Percentiles rank a stretch among this genome's conserved stretches.
These are phyloP conservation scores for Parmelia sp. DNA, from an alignment of 495 filamentous ascomycete genomes.

Conservation along the genomic window DNA sequence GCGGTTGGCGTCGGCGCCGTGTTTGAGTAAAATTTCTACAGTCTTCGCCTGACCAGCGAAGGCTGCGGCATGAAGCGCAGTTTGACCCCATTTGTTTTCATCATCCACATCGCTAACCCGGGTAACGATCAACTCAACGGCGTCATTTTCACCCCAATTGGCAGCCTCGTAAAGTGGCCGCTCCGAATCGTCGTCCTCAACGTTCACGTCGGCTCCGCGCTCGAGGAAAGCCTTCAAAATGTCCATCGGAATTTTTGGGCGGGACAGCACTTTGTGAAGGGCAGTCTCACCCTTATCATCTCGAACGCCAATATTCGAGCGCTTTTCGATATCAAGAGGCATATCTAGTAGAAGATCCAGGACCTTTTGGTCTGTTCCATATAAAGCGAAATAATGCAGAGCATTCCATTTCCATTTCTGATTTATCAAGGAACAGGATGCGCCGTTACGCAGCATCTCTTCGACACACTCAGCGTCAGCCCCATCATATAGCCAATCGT, in stretches of 20 bases:
- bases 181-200: too few species aligned
- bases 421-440: constrained; percentile 6
- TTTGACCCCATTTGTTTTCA: constrained; percentile 24
- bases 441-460: constrained; percentile 15
- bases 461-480: constrained; percentile 17
- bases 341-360: too few species aligned
- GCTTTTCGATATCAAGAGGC: too few species aligned
- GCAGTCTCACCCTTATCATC: too few species aligned
- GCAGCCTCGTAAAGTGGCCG: constrained; percentile 17
- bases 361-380: background rate
- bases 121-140: constrained; percentile 14
- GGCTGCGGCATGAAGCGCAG: constrained; percentile 34
- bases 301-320: too few species aligned
- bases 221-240: too few species aligned
- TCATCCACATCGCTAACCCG: constrained; percentile 19
- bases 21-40: constrained; percentile 27
- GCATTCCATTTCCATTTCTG: constrained; percentile 17
- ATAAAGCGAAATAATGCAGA: constrained; percentile 19
- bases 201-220: too few species aligned
- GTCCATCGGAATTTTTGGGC: too few species aligned
- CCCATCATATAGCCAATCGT: constrained; percentile 16
- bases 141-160: constrained; percentile 13
- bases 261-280: too few species aligned
- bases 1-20: constrained; percentile 30
- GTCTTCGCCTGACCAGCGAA: constrained; percentile 22